Evolutionary conservation across 2,329 filamentous ascomycete genomes (phyloP).

Genomic region (Thelonectria olida): DNA sequence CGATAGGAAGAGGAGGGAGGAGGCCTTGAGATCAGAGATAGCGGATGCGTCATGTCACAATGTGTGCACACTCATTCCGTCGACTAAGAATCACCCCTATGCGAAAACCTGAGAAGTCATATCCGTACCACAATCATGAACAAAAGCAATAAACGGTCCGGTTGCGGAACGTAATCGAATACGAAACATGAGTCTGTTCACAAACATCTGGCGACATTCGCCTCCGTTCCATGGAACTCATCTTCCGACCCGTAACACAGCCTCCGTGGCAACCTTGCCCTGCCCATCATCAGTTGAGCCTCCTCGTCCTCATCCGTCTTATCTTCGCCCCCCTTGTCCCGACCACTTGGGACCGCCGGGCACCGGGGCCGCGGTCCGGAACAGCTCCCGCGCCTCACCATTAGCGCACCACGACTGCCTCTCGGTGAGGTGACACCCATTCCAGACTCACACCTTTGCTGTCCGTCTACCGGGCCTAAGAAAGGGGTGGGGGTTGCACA

Average conservation of each 20-base stretch:
- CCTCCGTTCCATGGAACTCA: background rate
- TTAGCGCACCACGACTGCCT: background rate
- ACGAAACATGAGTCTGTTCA: background rate
- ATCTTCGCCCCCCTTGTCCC: background rate
- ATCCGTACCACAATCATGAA: background rate
- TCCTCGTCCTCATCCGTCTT: background rate
- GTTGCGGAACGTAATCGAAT: background rate
- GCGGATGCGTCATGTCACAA: background rate
- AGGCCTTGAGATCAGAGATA: background rate
- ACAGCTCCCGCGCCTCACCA: background rate
- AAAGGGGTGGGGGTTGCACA: conserved; percentile 13
- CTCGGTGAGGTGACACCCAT: background rate
- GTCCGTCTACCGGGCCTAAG: conserved; percentile 1
- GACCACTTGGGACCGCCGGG: background rate
- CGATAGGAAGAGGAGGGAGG: background rate
- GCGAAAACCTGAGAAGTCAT: background rate
- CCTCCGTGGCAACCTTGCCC: background rate
- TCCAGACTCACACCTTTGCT: background rate
- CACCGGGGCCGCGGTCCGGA: background rate
- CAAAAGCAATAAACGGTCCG: background rate
- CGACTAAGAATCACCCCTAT: background rate
- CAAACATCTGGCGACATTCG: background rate
- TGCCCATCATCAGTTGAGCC: background rate
- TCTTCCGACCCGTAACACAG: background rate
- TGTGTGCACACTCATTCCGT: background rate